Percentiles rank a stretch among this genome's conserved stretches.
These are phyloP conservation scores for Diaporthe destruens DNA, from an alignment of 2,329 filamentous ascomycete genomes.

Conservation along the genomic window DNA sequence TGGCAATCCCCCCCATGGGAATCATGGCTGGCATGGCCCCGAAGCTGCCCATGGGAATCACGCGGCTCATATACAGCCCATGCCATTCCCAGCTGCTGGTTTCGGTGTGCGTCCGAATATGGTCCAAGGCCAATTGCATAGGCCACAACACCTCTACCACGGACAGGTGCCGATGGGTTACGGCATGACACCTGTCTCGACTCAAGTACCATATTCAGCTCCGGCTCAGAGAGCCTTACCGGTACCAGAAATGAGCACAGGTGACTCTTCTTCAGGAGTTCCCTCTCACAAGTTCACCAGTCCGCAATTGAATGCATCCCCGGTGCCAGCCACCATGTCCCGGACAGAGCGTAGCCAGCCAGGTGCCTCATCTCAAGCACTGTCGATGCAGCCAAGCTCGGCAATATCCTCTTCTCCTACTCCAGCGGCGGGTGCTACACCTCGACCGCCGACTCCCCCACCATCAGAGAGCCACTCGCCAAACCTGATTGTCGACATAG, in stretches of 20 bases:
- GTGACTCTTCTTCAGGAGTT: background rate
- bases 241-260: slow-evolving; percentile 9
- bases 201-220: slow-evolving; percentile 13
- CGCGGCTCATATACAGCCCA: slow-evolving; percentile 18
- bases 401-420: background rate
- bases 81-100: slow-evolving; percentile 7
- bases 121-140: slow-evolving; percentile 17
- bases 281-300: background rate
- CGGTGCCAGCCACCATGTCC: background rate
- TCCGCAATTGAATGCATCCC: background rate
- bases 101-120: slow-evolving; percentile 25
- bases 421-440: background rate
- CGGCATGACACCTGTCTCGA: slow-evolving; percentile 27
- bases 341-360: slow-evolving; percentile 7
- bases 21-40: slow-evolving; percentile 39
- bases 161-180: slow-evolving; percentile 36
- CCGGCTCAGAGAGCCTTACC: slow-evolving; percentile 25
- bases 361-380: slow-evolving; percentile 4
- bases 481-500: slow-evolving; percentile 61
- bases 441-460: slow-evolving; percentile 4
- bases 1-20: slow-evolving; percentile 15
- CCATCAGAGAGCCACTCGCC: slow-evolving; percentile 51
- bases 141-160: slow-evolving; percentile 28
- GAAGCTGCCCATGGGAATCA: slow-evolving; percentile 27
- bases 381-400: background rate